phyloP scores from a whole-genome alignment of 106 monocot genomes.

The Platanthera zijinensis region DNA sequence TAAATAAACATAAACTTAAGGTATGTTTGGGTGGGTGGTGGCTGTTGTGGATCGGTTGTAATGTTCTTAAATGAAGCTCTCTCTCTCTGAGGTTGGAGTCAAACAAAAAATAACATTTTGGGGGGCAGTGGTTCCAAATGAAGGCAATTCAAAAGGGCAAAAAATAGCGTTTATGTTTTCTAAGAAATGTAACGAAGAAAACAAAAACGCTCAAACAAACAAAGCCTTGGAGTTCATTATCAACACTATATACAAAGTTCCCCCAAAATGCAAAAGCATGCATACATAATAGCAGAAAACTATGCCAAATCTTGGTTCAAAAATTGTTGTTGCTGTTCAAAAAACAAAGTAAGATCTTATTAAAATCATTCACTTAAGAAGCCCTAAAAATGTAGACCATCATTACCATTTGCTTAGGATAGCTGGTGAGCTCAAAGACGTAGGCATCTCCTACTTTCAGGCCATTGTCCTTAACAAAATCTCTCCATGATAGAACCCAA shows the following conservation, averaged over 20 bases:
- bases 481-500: neutral
- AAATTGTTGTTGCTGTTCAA: neutral
- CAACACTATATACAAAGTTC: neutral
- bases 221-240: no score
- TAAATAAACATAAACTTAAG: no score
- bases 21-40: no score
- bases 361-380: neutral
- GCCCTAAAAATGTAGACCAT: neutral
- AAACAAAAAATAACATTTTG: no score
- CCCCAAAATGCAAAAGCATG: neutral
- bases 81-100: no score
- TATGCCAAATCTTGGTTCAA: neutral
- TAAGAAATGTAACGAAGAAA: no score
- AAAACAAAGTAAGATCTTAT: neutral
- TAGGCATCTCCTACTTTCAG: neutral
- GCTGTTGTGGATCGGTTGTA: no score
- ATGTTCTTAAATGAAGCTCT: no score
- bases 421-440: neutral
- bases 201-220: no score
- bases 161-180: no score
- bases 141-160: no score
- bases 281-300: neutral
- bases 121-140: no score
- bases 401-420: neutral
- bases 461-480: neutral